phyloP scores from a whole-genome alignment of 2,329 filamentous ascomycete species.

The Elsinoe fawcettii region DNA sequence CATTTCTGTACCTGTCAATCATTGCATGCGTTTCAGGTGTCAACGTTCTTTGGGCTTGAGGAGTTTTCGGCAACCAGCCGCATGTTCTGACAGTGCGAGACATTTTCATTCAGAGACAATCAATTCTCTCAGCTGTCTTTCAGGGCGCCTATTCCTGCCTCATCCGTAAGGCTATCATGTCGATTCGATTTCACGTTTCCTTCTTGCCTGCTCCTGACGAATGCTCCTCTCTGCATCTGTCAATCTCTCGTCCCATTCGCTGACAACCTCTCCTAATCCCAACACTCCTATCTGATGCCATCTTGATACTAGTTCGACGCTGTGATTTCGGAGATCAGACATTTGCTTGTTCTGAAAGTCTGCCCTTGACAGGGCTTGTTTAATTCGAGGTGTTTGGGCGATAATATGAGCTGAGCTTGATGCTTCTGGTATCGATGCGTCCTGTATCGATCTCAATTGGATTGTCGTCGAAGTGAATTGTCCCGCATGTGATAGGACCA shows the following conservation, averaged over 20 bases:
- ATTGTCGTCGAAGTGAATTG: conserved; percentile 36
- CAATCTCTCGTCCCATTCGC: conserved; percentile 61
- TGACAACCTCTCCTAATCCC: conserved; percentile 59
- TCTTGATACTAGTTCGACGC: conserved; percentile 43
- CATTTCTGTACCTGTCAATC: conserved; percentile 1
- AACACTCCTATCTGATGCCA: conserved; percentile 73
- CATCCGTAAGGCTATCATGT: conserved; percentile 13
- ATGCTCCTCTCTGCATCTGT: conserved; percentile 58
- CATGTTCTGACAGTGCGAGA: background rate
- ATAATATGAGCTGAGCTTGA: conserved; percentile 47
- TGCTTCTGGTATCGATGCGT: conserved; percentile 37
- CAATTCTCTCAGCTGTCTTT: background rate
- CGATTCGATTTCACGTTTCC: conserved; percentile 46
- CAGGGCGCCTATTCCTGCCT: conserved; percentile 5
- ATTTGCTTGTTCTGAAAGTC: conserved; percentile 54
- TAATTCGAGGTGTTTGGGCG: conserved; percentile 54
- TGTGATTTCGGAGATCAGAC: conserved; percentile 55
- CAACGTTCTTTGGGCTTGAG: background rate
- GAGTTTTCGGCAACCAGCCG: background rate
- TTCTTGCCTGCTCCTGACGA: conserved; percentile 53
- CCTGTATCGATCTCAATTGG: conserved; percentile 38
- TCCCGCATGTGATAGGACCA: conserved; percentile 39
- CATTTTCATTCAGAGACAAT: background rate
- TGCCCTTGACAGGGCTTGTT: conserved; percentile 53
- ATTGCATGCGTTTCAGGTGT: background rate